These are phyloP conservation scores for Atalantia buxifolia DNA, from an alignment of 345 rosid species.

Conservation along the genomic window DNA sequence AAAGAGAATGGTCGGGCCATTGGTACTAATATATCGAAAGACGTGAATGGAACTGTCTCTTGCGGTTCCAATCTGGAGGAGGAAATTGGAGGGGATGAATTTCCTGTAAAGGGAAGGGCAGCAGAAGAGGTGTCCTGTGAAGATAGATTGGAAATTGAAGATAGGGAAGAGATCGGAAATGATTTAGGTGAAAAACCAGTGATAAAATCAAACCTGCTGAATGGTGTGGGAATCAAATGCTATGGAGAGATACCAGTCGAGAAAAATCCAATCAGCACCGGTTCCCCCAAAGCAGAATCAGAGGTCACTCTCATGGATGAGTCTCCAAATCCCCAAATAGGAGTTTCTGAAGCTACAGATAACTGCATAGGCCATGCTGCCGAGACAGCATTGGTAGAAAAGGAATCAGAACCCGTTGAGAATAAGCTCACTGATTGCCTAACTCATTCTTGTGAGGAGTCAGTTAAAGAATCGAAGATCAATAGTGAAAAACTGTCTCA, in stretches of 20 bases:
- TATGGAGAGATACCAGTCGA: slow-evolving; percentile 14
- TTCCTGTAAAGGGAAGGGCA: not conserved
- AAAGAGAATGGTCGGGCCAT: slow-evolving; percentile 18
- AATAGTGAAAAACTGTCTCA: slow-evolving; percentile 8
- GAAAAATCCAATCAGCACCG: slow-evolving; percentile 1
- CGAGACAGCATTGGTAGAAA: not conserved
- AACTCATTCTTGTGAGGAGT: slow-evolving; percentile 7
- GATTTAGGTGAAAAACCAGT: not conserved
- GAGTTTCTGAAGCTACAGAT: slow-evolving; percentile 19
- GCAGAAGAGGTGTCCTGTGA: slow-evolving; percentile 9
- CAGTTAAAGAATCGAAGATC: slow-evolving; percentile 5
- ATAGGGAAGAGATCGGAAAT: slow-evolving; percentile 12
- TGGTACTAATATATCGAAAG: not conserved
- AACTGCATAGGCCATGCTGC: slow-evolving; percentile 8
- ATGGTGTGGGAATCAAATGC: slow-evolving; percentile 9
- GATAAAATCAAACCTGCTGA: not conserved
- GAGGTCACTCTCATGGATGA: slow-evolving; percentile 6
- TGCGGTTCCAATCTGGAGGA: not conserved
- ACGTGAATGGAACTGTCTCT: slow-evolving; percentile 11
- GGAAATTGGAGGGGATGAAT: not conserved
- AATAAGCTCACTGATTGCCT: slow-evolving; percentile 3
- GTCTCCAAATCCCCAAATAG: not conserved
- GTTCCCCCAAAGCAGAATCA: slow-evolving; percentile 12
- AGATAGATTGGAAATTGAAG: slow-evolving; percentile 11
- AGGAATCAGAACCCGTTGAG: slow-evolving; percentile 21